Evolutionary conservation across 1,284 basidiomycete species (phyloP).

Genomic region (Ceratobasidium sp.): DNA sequence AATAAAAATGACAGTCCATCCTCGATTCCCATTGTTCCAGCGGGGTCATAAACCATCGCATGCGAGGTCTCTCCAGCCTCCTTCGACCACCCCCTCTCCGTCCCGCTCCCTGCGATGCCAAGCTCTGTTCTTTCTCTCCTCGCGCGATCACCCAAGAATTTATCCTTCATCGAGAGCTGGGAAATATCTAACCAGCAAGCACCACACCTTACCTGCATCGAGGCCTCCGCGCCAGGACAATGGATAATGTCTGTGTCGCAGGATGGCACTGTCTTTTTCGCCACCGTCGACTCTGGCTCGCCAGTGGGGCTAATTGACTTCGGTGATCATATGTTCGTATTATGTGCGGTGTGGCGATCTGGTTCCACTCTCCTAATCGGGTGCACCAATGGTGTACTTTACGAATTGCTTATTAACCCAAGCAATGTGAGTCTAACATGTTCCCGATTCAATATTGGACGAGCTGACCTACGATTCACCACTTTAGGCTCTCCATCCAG

Average conservation of each 20-base stretch:
- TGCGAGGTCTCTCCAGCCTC: neutral
- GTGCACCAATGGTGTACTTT: neutral
- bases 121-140: neutral
- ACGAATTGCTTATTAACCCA: neutral
- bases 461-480: neutral
- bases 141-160: too few relatives aligned
- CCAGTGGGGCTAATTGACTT: neutral
- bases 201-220: neutral
- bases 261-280: slow-evolving; percentile 8
- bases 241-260: neutral
- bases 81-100: too few relatives aligned
- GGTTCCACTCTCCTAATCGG: neutral
- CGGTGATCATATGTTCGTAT: neutral
- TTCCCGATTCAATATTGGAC: neutral
- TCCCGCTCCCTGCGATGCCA: neutral
- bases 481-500: neutral
- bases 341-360: neutral
- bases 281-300: neutral
- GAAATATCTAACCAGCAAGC: neutral
- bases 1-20: neutral
- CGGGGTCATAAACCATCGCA: neutral
- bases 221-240: neutral
- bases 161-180: neutral
- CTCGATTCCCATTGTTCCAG: neutral
- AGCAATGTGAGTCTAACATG: slow-evolving; percentile 1